phyloP scores from a whole-genome alignment of 2,329 filamentous ascomycete genomes.

The Aspergillus ochraceus region DNA sequence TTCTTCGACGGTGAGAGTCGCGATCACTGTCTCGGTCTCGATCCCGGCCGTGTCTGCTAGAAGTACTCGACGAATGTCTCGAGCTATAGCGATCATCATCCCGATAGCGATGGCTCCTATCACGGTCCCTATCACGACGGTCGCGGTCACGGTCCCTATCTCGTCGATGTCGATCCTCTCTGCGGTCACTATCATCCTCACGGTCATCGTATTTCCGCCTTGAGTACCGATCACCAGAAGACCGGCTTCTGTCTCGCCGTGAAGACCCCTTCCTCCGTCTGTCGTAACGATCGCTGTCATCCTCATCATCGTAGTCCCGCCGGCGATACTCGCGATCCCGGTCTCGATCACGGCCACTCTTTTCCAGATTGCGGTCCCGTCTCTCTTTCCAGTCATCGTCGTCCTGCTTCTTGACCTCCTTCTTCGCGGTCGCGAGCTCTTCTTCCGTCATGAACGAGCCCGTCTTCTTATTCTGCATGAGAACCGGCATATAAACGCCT shows the following conservation, averaged over 20 bases:
- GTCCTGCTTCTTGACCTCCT: slow-evolving; percentile 49
- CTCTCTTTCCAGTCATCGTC: slow-evolving; percentile 48
- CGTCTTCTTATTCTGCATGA: slow-evolving; percentile 62
- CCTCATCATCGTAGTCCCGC: slow-evolving; percentile 33
- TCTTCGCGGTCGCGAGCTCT: slow-evolving; percentile 55
- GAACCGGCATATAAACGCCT: slow-evolving; percentile 61
- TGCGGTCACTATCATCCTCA: slow-evolving; percentile 24
- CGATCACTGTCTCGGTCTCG: slow-evolving; percentile 29
- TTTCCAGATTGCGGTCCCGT: slow-evolving; percentile 45
- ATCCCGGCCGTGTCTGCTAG: slow-evolving; percentile 30
- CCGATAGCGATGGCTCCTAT: slow-evolving; percentile 30
- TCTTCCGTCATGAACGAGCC: slow-evolving; percentile 64
- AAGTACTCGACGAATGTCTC: slow-evolving; percentile 32
- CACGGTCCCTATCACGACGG: slow-evolving; percentile 32
- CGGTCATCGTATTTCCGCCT: slow-evolving; percentile 41
- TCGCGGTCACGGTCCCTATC: slow-evolving; percentile 25
- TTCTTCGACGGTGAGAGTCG: slow-evolving; percentile 31
- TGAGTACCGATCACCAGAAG: slow-evolving; percentile 36
- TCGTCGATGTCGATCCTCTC: slow-evolving; percentile 36
- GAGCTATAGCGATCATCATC: slow-evolving; percentile 36
- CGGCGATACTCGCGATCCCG: slow-evolving; percentile 34
- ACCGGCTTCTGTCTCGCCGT: slow-evolving; percentile 37
- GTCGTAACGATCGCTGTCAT: slow-evolving; percentile 35
- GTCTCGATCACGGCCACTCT: slow-evolving; percentile 37
- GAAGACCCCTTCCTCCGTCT: slow-evolving; percentile 41